Evolutionary conservation across 805 yeast genomes (phyloP).

Genomic region (Wickerhamiella domercqiae): DNA sequence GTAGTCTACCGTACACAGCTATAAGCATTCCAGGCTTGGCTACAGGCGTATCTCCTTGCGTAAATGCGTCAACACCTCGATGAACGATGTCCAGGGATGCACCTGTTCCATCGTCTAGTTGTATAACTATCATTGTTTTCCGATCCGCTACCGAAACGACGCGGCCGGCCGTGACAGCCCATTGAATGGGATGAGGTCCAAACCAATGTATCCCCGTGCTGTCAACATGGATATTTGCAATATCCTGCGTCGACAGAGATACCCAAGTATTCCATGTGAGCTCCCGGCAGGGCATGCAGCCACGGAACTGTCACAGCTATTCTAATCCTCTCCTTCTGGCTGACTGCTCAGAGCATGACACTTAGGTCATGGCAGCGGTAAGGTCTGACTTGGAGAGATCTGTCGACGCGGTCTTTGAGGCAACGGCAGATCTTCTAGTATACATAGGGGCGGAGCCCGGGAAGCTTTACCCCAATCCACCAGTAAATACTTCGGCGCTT

Average conservation of each 20-base stretch:
- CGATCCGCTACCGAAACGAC: background rate
- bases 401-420: constrained; percentile 9
- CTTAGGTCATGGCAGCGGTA: too few relatives aligned
- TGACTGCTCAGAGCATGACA: too few relatives aligned
- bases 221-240: constrained; percentile 1
- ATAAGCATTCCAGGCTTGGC: background rate
- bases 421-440: constrained; percentile 17
- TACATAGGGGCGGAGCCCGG: constrained; percentile 16
- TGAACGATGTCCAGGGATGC: background rate
- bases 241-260: constrained; percentile 8
- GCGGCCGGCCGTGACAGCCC: constrained; percentile 4
- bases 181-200: constrained; percentile 8
- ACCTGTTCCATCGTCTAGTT: constrained; percentile 1
- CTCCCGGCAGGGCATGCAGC: background rate
- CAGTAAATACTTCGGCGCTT: constrained; percentile 11
- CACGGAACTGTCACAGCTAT: too few relatives aligned
- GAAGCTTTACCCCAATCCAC: constrained; percentile 16
- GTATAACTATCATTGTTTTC: background rate
- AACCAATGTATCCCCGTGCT: constrained; percentile 1
- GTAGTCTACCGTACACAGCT: background rate
- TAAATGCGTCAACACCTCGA: background rate
- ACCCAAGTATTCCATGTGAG: constrained; percentile 7
- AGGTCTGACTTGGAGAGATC: constrained; percentile 3
- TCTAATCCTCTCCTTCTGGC: too few relatives aligned
- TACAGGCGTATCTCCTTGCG: background rate